These are phyloP conservation scores for Suhomyces sp. DNA, from an alignment of 805 yeast species.

Conservation along the genomic window DNA sequence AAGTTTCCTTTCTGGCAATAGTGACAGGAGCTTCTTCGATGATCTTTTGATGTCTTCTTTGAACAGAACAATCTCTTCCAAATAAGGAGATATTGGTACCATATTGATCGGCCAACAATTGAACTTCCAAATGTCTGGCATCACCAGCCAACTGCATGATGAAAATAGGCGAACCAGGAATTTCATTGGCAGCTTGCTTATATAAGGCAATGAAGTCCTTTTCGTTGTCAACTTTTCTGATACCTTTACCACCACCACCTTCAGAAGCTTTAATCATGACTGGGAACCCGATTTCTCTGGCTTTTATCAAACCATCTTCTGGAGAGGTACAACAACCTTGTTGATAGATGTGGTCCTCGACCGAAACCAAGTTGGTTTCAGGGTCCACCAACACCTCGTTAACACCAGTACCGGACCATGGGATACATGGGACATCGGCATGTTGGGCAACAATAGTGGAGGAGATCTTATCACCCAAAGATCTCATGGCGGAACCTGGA, in stretches of 20 bases:
- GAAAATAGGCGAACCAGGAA: constrained; percentile 98
- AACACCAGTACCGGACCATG: constrained; percentile 99
- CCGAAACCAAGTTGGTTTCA: constrained; percentile 79
- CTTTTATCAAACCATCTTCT: constrained; percentile 85
- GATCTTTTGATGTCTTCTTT: constrained; percentile 98
- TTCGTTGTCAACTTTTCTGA: constrained; percentile 88
- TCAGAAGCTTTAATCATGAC: constrained; percentile 99
- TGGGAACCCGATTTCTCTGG: constrained; percentile 90
- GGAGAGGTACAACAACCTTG: constrained; percentile 86
- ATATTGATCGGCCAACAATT: constrained; percentile 95
- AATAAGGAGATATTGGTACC: constrained; percentile 96
- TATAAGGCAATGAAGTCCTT: constrained; percentile 74
- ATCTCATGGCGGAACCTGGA: constrained; percentile 98
- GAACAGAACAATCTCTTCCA: constrained; percentile 99
- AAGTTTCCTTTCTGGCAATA: constrained; percentile 82
- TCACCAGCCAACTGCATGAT: constrained; percentile 96
- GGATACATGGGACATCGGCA: constrained; percentile 97
- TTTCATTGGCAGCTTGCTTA: constrained; percentile 94
- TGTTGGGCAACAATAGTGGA: constrained; percentile 99
- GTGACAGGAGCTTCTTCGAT: constrained; percentile 99
- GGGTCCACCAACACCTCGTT: constrained; percentile 72
- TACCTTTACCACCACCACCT: constrained; percentile 99
- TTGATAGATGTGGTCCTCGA: constrained; percentile 76
- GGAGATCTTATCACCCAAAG: constrained; percentile 97
- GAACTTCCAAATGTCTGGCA: constrained; percentile 98